Conservation (phyloP, 73 alveolate species). For the Tetrahymena malaccensis region DNA sequence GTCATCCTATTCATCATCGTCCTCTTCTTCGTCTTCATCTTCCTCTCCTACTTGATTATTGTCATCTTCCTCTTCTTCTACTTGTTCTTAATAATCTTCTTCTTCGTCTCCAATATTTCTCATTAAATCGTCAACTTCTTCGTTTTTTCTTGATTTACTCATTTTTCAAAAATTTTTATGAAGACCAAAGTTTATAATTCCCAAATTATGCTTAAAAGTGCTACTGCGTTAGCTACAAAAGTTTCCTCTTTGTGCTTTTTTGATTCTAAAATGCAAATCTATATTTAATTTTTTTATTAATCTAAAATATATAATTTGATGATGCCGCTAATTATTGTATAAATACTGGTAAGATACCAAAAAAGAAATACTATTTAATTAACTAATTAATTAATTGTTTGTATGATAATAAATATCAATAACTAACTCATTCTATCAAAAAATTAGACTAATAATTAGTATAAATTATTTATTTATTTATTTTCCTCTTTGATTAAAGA, state of each 20-base stretch:
- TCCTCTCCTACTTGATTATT: background rate
- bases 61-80: background rate
- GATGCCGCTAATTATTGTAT: background rate
- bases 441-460: background rate
- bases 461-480: background rate
- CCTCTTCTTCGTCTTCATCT: background rate
- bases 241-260: background rate
- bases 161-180: background rate
- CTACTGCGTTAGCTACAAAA: background rate
- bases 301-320: background rate
- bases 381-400: background rate
- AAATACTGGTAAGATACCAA: background rate
- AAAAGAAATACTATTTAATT: background rate
- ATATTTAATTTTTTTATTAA: background rate
- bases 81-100: background rate
- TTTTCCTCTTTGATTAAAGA: background rate
- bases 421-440: background rate
- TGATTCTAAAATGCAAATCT: background rate
- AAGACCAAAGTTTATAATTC: too few relatives aligned
- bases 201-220: background rate
- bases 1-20: background rate
- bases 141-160: background rate
- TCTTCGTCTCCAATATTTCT: background rate
- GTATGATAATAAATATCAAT: background rate
- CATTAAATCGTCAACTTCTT: background rate